These are phyloP conservation scores for Eucalyptus microcorys DNA, from an alignment of 345 rosid genomes.

Conservation along the genomic window DNA sequence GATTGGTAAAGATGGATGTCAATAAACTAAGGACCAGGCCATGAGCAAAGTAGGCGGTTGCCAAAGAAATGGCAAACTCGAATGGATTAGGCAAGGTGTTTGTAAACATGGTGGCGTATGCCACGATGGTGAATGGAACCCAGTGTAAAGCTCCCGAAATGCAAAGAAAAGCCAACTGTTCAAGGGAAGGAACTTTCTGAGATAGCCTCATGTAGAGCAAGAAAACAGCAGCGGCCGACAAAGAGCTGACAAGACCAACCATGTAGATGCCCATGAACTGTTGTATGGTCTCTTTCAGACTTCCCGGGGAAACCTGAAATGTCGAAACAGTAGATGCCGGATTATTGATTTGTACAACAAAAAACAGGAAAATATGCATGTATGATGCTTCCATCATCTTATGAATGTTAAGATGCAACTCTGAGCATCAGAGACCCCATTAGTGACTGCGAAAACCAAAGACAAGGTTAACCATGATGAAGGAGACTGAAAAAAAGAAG, in stretches of 20 bases:
- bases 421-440: background rate
- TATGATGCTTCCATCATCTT: background rate
- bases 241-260: conserved; percentile 38
- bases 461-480: background rate
- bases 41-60: conserved; percentile 27
- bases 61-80: conserved; percentile 15
- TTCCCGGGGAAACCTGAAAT: conserved; percentile 11
- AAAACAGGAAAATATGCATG: background rate
- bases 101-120: conserved; percentile 30
- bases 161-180: conserved; percentile 29
- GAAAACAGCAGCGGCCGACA: conserved; percentile 39
- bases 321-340: background rate
- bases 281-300: conserved; percentile 4
- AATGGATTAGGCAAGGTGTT: conserved; percentile 10
- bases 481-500: background rate
- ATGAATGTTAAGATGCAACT: background rate
- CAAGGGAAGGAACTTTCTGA: conserved; percentile 18
- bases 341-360: background rate
- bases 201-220: conserved; percentile 21
- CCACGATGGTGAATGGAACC: conserved; percentile 36
- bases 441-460: background rate
- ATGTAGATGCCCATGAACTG: conserved; percentile 47
- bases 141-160: conserved; percentile 53
- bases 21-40: conserved; percentile 42
- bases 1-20: conserved; percentile 16